Evolutionary conservation across 768 basidiomycete genomes (phyloP), one percentile per base, ranked within the genome.

Genomic region (Boletus subparvulus): DNA sequence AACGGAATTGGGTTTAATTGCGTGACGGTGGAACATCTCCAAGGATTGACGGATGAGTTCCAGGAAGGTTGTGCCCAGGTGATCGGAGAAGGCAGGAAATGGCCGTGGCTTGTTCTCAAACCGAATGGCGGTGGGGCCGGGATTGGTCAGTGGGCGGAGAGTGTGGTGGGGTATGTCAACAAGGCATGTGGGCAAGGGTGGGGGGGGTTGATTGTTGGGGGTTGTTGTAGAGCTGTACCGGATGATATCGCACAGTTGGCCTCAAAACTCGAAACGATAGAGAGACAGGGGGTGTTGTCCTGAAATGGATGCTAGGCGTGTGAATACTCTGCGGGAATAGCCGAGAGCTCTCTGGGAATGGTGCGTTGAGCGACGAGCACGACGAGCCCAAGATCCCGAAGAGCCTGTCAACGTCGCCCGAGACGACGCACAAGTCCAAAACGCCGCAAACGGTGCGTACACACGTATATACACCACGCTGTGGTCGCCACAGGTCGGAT

Each of bases 1-100:
- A 70, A 74, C 33, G 88, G 79, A 1, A 72, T 92, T 16, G 91
- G 90, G 1, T 80, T 92, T 60, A 92, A 94, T 67, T 94, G 90
- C 69, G 87, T 88, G 0, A 73, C 71, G 1, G 64, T 80, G 17
- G 69, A 75, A 36, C 72, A 76, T 61, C 58, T 88, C n/a, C 65
- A 73, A 1, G 44, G 47, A 0, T 65, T 86, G 24, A 61, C 81
- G 24, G 58, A 42, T 4, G 70, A 76, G 28, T 78, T 83, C 65
- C 13, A 60, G 37, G 59, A 59, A 44, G 64, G 60, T 17, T 62
- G 61, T 63, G 42, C 43, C 39, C 49, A 53, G 52, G 52, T 58
- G 17, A 37, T 59, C 21, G 54, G 52, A n/a, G 49, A 50, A n/a
- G 50, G 56, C 39, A 46, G 32, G 49, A 28, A 26, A 48, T 67